Conservation (phyloP, 345 rosid genomes). For the Kernera saxatilis region DNA sequence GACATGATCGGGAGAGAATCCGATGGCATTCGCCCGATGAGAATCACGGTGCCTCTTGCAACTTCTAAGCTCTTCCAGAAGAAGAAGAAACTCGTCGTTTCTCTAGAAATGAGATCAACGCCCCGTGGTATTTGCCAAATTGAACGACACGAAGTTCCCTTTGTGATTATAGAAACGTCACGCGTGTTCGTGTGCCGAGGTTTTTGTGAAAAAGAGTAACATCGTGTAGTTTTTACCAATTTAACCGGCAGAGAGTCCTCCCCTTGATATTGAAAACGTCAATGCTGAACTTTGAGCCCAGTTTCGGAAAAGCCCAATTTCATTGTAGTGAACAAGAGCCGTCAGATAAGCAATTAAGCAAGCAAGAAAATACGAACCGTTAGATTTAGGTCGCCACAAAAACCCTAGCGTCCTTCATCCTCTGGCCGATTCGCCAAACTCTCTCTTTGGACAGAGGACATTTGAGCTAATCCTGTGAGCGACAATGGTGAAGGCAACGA, state of each 20-base stretch:
- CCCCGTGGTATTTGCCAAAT: not conserved
- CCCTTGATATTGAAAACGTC: not conserved
- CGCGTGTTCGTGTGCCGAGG: not conserved
- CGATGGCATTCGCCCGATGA: conserved; percentile 1
- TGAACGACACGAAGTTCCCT: not conserved
- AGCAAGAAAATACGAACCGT: conserved; percentile 30
- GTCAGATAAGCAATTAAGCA: not conserved
- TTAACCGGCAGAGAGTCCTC: not conserved
- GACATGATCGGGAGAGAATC: conserved; percentile 20
- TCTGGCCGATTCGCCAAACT: not conserved
- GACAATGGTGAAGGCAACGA: conserved; percentile 40
- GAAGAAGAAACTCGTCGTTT: not conserved
- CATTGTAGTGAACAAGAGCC: not conserved
- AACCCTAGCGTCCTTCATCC: conserved; percentile 3
- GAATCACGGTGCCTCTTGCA: not conserved
- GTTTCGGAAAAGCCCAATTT: not conserved
- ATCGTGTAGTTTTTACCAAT: not conserved
- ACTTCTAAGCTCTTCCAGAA: not conserved
- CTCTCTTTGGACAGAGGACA: not conserved
- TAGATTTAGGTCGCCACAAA: conserved; percentile 33
- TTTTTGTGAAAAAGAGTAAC: not conserved
- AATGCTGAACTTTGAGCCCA: no score
- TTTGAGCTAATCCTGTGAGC: not conserved
- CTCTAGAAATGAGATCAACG: not conserved
- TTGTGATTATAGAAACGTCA: not conserved